Evolutionary conservation across 129 eudicot genomes (phyloP).

Genomic region (Dittrichia graveolens): DNA sequence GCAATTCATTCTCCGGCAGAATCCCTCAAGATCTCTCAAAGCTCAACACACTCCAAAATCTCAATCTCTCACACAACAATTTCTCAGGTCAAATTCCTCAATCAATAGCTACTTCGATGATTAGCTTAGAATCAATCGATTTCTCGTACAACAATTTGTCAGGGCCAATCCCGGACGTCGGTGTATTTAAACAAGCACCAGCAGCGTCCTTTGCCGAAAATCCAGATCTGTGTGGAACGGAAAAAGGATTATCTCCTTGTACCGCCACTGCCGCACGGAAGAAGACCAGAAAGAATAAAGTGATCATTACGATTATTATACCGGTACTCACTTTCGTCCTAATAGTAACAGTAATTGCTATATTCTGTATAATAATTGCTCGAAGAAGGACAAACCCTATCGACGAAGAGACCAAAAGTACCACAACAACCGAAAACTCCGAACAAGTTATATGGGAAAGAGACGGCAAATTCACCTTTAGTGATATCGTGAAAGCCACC

Average conservation of each 20-base stretch:
- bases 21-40: conserved; percentile 64
- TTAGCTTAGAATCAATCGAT: conserved; percentile 58
- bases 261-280: background rate
- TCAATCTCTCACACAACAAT: conserved; percentile 76
- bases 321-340: conserved; percentile 44
- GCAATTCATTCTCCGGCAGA: conserved; percentile 63
- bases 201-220: conserved; percentile 55
- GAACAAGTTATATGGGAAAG: conserved; percentile 64
- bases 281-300: conserved; percentile 34
- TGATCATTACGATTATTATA: conserved; percentile 44
- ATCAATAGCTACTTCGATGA: conserved; percentile 55
- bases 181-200: conserved; percentile 47
- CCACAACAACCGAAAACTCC: conserved; percentile 21
- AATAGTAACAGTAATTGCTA: conserved; percentile 37
- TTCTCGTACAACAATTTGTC: conserved; percentile 70
- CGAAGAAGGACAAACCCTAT: conserved; percentile 34
- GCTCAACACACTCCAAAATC: conserved; percentile 50
- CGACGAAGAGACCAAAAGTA: conserved; percentile 40
- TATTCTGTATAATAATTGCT: conserved; percentile 28
- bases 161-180: conserved; percentile 56
- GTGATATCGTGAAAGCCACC: conserved; percentile 78
- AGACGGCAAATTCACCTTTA: conserved; percentile 57
- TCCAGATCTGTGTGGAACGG: conserved; percentile 69
- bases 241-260: conserved; percentile 59
- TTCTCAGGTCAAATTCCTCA: conserved; percentile 72